Conservation (phyloP, 768 basidiomycete genomes). For the Phanerochaete sordida region DNA sequence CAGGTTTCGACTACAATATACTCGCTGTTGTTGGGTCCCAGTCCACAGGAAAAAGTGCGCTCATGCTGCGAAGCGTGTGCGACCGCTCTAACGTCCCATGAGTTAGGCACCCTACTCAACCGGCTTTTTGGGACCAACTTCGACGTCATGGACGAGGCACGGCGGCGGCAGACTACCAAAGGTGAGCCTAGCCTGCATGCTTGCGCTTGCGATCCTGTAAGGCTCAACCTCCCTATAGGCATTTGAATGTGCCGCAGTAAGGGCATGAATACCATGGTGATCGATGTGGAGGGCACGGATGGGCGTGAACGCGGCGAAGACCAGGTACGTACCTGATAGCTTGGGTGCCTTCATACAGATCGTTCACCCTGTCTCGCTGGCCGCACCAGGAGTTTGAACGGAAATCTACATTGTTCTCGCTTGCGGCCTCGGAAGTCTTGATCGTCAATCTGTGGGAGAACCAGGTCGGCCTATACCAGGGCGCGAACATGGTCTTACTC, state of each 20-base stretch:
- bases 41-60: slow-evolving; percentile 91
- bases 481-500: slow-evolving; percentile 97
- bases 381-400: slow-evolving; percentile 86
- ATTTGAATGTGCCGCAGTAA: slow-evolving; percentile 98
- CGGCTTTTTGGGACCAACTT: slow-evolving; percentile 96
- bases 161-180: slow-evolving; percentile 95
- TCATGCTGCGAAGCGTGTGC: not conserved
- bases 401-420: slow-evolving; percentile 95
- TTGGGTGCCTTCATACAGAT: not conserved
- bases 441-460: slow-evolving; percentile 99
- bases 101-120: slow-evolving; percentile 88
- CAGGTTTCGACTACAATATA: slow-evolving; percentile 92
- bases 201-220: not conserved
- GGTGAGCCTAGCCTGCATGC: slow-evolving; percentile 48
- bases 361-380: not conserved
- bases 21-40: slow-evolving; percentile 96
- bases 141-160: slow-evolving; percentile 96
- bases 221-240: slow-evolving; percentile 42
- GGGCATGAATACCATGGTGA: slow-evolving; percentile 88
- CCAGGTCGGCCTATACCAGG: slow-evolving; percentile 97
- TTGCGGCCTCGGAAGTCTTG: slow-evolving; percentile 93
- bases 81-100: not conserved
- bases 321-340: slow-evolving; percentile 50
- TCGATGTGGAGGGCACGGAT: slow-evolving; percentile 99
- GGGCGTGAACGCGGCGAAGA: slow-evolving; percentile 98